Evolutionary conservation across 2,329 filamentous ascomycete species (phyloP), one percentile per base, ranked within the genome.

Genomic region (Arthrobotrys pseudoclavata): DNA sequence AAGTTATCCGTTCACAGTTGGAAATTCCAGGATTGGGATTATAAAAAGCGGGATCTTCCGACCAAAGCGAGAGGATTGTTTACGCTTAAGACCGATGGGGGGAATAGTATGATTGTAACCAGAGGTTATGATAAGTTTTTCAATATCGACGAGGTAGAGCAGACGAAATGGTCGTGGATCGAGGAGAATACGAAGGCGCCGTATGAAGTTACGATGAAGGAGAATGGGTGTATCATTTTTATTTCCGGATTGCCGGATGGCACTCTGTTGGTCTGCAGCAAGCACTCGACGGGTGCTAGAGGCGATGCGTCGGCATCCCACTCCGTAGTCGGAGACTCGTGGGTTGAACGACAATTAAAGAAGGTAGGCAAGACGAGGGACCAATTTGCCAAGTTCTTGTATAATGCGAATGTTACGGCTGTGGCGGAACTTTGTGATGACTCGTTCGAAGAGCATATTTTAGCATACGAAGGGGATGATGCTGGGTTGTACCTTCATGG

Each of bases 181-280:
- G 86, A 91, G 82, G 84, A 85, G 29, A 87, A 91, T 69, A 98
- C 96, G 0, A 86, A 89, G 79, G 94, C 93, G 0, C 96, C 96
- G 0, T 99, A 98, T 81, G 96, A 99, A 84, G 86, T 99, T 69
- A 98, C 94, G 72, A 89, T 98, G 64, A 99, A 99, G 85, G 96
- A 99, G 84, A 99, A 99, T 82, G 96, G 96, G n/a, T 99, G 96
- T 84, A 99, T 99, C 84, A 97, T 99, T 81, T 99, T 99, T 85
- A 90, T 99, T 52, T 91, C 94, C 15, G 96, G 94, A 13, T 86
- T 99, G 22, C 92, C 96, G 82, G 94, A 97, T 81, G 94, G 89
- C 40, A 93, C 92, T 0, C 86, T 99, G 9, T 86, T 99, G 6
- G 94, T 99, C n/a, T 98, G 95, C 88, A 98, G 95, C 87, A 99